phyloP scores from a whole-genome alignment of 106 monocot genomes.

The Acanthochlamys bracteata region DNA sequence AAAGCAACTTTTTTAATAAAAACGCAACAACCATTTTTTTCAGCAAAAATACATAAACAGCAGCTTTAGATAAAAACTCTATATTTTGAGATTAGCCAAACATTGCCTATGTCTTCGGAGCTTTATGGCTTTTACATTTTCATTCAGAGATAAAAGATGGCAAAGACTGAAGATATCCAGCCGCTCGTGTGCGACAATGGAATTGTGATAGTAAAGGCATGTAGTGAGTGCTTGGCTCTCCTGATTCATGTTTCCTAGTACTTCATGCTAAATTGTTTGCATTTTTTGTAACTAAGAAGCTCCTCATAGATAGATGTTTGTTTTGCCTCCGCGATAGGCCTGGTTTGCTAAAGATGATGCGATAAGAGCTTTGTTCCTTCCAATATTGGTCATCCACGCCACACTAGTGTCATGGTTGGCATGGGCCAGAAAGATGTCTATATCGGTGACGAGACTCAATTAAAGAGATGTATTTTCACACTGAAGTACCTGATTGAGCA shows the following conservation, averaged over 20 bases:
- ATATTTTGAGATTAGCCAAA: too few species aligned
- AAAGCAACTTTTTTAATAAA: too few species aligned
- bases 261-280: neutral
- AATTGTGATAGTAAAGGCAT: slow-evolving; percentile 23
- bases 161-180: slow-evolving; percentile 23
- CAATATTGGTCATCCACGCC: slow-evolving; percentile 18
- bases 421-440: slow-evolving; percentile 28
- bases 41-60: too few species aligned
- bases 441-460: slow-evolving; percentile 25
- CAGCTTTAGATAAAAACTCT: too few species aligned
- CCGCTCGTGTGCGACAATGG: slow-evolving; percentile 27
- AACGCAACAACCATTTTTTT: too few species aligned
- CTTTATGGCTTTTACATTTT: neutral
- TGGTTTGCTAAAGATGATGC: slow-evolving; percentile 26
- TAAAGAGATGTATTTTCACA: slow-evolving; percentile 19
- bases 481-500: slow-evolving; percentile 24
- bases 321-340: slow-evolving; percentile 2
- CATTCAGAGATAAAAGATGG: slow-evolving; percentile 17
- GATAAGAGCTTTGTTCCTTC: slow-evolving; percentile 20
- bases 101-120: too few species aligned
- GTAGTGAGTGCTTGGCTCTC: neutral
- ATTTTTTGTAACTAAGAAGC: neutral
- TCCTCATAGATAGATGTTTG: neutral
- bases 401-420: slow-evolving; percentile 24
- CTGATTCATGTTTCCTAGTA: neutral